phyloP scores from a whole-genome alignment of 768 basidiomycete species.

The Panus rudis region DNA sequence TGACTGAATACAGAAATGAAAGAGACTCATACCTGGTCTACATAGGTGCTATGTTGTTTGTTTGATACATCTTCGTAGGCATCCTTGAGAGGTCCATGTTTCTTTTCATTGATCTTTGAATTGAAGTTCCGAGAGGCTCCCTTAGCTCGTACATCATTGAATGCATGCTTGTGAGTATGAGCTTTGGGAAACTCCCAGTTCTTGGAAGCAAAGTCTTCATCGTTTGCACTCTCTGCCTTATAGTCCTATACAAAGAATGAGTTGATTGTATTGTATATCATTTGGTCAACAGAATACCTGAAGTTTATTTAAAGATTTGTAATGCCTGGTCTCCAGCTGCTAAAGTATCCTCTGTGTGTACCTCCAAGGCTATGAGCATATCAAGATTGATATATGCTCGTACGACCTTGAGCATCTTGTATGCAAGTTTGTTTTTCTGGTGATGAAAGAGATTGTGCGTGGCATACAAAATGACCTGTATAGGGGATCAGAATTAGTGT shows the following conservation, averaged over 20 bases:
- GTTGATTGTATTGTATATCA: neutral
- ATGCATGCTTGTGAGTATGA: conserved; percentile 2
- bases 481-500: neutral
- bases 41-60: neutral
- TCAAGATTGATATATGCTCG: conserved; percentile 26
- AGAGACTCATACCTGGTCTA: no score
- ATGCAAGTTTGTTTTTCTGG: conserved; percentile 12
- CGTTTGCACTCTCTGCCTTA: neutral
- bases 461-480: conserved; percentile 25
- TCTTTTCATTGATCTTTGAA: conserved; percentile 10
- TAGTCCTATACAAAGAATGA: neutral
- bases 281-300: neutral
- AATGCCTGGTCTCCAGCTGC: conserved; percentile 11
- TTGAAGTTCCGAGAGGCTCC: conserved; percentile 8
- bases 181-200: conserved; percentile 13
- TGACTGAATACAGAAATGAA: no score
- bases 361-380: conserved; percentile 22
- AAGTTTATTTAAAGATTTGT: neutral
- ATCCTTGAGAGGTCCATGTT: conserved; percentile 7
- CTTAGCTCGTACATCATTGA: conserved; percentile 8
- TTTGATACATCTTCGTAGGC: neutral
- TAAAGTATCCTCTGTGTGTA: conserved; percentile 26
- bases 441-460: conserved; percentile 17
- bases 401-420: conserved; percentile 22
- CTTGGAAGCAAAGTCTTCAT: neutral